Base-by-base conservation (phyloP, 2,329 filamentous ascomycete genomes). In the Cytospora schulzeri region DNA sequence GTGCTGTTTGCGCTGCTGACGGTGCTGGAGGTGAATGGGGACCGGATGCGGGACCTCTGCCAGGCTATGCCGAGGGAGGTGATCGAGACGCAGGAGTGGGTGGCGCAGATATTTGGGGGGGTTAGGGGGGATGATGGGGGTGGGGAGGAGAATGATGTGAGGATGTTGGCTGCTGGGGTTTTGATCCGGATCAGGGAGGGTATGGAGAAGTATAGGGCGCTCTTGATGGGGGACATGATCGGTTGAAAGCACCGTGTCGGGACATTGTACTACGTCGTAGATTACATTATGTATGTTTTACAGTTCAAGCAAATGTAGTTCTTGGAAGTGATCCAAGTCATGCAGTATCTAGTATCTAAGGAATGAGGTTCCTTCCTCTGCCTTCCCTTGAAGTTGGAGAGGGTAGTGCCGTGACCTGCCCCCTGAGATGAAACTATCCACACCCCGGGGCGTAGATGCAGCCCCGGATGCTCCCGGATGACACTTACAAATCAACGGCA, bases 31-130 rank as follows among this genome's bases (percentile, higher is more conserved):
- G 83, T 96, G 45, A 96, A 96, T 66, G 88, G 85, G 38, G 84
- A 87, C 57, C 87, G 92, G 66, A 86, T 90, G 78, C 81, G 88
- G 69, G 81, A 87, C 1, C 75, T 99, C 3, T 94, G 92, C 57
- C 86, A 88, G 65, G 86, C 89, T 64, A 86, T 92, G 70, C 88
- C 91, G 0, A 86, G 87, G 63, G 88, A 94, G 74, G 79, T 98
- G 26, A 83, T 96, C 59, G 94, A 98, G 81, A 91, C 92, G 66
- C 86, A 91, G 71, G 91, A 92, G 72, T 99, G 95, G 95, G 90
- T 91, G 1, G 84, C 87, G 52, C 81, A 82, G 62, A 84, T 97
- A 1, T 96, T 97, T 76, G 86, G 90, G 66, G 80, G 80, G 38
- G 80, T 78, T 9, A 77, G 80, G 33, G 83, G 83, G 0, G 79